phyloP scores from a whole-genome alignment of 2,329 filamentous ascomycete genomes.

The Diaporthe aspalathi region DNA sequence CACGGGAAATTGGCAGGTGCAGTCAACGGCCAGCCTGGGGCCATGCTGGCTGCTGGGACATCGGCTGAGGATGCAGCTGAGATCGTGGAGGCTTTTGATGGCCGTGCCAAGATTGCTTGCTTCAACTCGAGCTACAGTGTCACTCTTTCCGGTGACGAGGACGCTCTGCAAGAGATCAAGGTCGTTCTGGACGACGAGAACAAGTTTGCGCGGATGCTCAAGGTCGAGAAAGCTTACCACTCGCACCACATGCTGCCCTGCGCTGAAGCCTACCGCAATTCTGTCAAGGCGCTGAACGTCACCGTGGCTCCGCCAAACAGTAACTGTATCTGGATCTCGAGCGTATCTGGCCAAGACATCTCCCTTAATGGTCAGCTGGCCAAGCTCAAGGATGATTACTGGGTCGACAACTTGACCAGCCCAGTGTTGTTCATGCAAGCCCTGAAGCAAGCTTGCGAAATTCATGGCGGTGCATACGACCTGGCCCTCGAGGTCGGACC shows the following conservation, averaged over 20 bases:
- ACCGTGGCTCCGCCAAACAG: constrained; percentile 37
- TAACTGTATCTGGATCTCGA: constrained; percentile 42
- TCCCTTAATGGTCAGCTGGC: background rate
- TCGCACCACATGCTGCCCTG: constrained; percentile 54
- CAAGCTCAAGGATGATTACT: constrained; percentile 38
- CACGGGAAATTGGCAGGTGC: background rate
- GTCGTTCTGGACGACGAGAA: constrained; percentile 47
- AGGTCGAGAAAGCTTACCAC: no score
- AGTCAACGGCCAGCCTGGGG: background rate
- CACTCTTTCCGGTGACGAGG: constrained; percentile 45
- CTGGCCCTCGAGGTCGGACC: constrained; percentile 48
- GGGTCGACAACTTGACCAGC: constrained; percentile 40
- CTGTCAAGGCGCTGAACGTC: constrained; percentile 34
- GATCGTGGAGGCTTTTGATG: constrained; percentile 13
- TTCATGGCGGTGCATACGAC: constrained; percentile 1
- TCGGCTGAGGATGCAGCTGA: constrained; percentile 36
- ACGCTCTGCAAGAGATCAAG: constrained; percentile 48
- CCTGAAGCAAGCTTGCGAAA: background rate
- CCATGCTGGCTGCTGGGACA: constrained; percentile 29
- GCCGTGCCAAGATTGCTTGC: background rate
- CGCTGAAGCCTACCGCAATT: constrained; percentile 48
- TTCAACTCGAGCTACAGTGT: constrained; percentile 40
- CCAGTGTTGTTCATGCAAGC: constrained; percentile 43
- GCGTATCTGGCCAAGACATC: constrained; percentile 35
- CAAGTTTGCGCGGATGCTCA: constrained; percentile 51